phyloP scores from a whole-genome alignment of 179 eudicot genomes.

The Pouteria campechiana region DNA sequence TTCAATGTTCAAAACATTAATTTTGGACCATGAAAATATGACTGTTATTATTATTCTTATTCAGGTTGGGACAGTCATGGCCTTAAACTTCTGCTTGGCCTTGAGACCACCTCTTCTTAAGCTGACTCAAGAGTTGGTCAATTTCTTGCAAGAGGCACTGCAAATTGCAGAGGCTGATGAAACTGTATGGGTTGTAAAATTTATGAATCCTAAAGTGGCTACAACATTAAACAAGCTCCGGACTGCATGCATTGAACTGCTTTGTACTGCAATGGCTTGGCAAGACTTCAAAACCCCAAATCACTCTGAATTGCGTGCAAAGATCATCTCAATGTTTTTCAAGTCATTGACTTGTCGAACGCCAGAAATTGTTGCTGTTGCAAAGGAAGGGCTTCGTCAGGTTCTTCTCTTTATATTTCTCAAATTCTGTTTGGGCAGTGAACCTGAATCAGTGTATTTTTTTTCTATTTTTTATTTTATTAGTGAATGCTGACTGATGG shows the following conservation, averaged over 20 bases:
- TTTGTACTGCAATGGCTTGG: constrained; percentile 99
- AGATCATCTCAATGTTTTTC: constrained; percentile 94
- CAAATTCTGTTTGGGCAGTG: too few species aligned
- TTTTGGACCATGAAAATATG: too few species aligned
- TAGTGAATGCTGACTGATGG: too few species aligned
- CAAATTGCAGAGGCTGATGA: constrained; percentile 99
- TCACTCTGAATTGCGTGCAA: constrained; percentile 80
- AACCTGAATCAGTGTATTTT: too few species aligned
- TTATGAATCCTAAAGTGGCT: constrained; percentile 84
- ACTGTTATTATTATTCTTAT: too few species aligned
- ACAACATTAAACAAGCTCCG: constrained; percentile 82
- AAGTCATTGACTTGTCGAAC: constrained; percentile 89
- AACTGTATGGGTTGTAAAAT: constrained; percentile 80
- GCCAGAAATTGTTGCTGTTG: constrained; percentile 92
- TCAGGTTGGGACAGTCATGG: constrained; percentile 95
- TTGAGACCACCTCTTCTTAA: constrained; percentile 98
- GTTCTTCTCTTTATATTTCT: constrained; percentile 20
- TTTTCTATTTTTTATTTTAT: neutral
- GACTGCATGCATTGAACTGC: constrained; percentile 93
- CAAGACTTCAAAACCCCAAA: constrained; percentile 87
- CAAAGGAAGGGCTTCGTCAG: constrained; percentile 97
- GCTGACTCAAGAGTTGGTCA: constrained; percentile 80
- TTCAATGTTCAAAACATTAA: neutral
- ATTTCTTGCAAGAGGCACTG: constrained; percentile 87
- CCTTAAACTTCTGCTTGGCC: constrained; percentile 91